These are phyloP conservation scores for Telfairia occidentalis DNA, from an alignment of 331 rosid species.

Conservation along the genomic window DNA sequence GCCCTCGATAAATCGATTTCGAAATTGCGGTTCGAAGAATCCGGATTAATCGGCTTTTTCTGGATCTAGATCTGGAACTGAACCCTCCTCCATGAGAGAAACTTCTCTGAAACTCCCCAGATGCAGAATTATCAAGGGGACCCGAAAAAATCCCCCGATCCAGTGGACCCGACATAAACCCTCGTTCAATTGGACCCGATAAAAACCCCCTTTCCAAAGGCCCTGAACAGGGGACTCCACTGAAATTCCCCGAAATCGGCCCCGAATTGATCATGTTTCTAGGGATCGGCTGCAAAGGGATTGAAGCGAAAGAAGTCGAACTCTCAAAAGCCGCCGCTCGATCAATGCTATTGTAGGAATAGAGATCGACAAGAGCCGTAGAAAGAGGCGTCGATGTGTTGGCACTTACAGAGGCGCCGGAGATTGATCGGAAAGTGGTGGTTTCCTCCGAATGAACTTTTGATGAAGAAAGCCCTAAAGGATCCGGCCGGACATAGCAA, in stretches of 20 bases:
- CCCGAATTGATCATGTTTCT: slow-evolving; percentile 41
- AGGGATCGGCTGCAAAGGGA: slow-evolving; percentile 85
- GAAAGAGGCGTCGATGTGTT: slow-evolving; percentile 90
- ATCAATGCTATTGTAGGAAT: slow-evolving; percentile 59
- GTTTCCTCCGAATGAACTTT: slow-evolving; percentile 86
- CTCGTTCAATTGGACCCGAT: slow-evolving; percentile 94
- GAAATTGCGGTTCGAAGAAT: slow-evolving; percentile 50
- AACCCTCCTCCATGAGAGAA: slow-evolving; percentile 69
- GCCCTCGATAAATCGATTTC: slow-evolving; percentile 61
- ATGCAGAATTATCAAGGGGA: slow-evolving; percentile 52
- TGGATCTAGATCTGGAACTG: slow-evolving; percentile 34
- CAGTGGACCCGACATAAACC: slow-evolving; percentile 88
- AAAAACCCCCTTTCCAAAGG: slow-evolving; percentile 74
- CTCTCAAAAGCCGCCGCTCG: slow-evolving; percentile 90
- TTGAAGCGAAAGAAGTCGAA: slow-evolving; percentile 75
- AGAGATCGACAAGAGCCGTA: slow-evolving; percentile 55
- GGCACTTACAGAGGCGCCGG: slow-evolving; percentile 94
- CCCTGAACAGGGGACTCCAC: slow-evolving; percentile 53
- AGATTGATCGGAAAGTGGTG: slow-evolving; percentile 73
- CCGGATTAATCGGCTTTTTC: slow-evolving; percentile 45
- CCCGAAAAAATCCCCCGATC: slow-evolving; percentile 78
- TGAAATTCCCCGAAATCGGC: slow-evolving; percentile 43
- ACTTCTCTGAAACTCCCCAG: slow-evolving; percentile 65
- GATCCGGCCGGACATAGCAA: slow-evolving; percentile 88
- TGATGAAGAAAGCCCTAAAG: slow-evolving; percentile 45